Conservation (phyloP, 2,329 filamentous ascomycete species). For the Verticillium isaacii region DNA sequence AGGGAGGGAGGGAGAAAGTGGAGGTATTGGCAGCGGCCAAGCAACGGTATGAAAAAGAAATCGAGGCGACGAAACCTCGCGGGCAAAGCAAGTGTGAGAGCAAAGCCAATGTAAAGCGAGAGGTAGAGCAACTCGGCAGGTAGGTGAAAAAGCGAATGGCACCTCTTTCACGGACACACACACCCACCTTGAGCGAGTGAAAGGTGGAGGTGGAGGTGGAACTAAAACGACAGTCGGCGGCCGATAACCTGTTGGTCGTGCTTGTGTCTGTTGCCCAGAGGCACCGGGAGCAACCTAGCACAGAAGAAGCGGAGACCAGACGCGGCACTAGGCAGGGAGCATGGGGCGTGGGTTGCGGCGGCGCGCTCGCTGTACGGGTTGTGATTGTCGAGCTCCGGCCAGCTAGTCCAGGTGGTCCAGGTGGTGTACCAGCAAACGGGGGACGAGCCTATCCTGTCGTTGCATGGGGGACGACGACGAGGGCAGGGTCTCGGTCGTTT, state of each 20-base stretch:
- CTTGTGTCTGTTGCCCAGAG: slow-evolving; percentile 1
- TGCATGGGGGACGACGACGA: not conserved
- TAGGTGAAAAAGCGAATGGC: slow-evolving; percentile 1
- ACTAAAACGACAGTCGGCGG: not conserved
- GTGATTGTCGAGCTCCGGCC: not conserved
- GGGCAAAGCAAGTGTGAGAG: not conserved
- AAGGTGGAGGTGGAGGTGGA: slow-evolving; percentile 1
- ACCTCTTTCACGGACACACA: not conserved
- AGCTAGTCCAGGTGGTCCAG: not conserved
- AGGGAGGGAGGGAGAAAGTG: not conserved
- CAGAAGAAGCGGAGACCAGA: slow-evolving; percentile 1
- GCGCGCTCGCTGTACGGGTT: not conserved
- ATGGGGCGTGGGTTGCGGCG: not conserved
- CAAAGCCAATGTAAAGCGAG: not conserved
- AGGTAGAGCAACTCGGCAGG: not conserved
- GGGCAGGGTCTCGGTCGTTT: not conserved
- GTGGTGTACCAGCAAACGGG: not conserved
- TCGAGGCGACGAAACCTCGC: slow-evolving; percentile 2
- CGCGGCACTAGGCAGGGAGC: not conserved
- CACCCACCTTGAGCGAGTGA: not conserved
- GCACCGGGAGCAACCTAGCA: slow-evolving; percentile 1
- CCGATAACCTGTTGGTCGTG: not conserved
- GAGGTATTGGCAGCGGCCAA: not conserved
- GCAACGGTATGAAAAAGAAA: slow-evolving; percentile 1
- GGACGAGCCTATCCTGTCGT: not conserved